A percentile compares a stretch with the other conserved stretches of the same genome.
These are phyloP conservation scores for Kodamaea sagamina DNA, from an alignment of 805 yeast genomes.

Conservation along the genomic window DNA sequence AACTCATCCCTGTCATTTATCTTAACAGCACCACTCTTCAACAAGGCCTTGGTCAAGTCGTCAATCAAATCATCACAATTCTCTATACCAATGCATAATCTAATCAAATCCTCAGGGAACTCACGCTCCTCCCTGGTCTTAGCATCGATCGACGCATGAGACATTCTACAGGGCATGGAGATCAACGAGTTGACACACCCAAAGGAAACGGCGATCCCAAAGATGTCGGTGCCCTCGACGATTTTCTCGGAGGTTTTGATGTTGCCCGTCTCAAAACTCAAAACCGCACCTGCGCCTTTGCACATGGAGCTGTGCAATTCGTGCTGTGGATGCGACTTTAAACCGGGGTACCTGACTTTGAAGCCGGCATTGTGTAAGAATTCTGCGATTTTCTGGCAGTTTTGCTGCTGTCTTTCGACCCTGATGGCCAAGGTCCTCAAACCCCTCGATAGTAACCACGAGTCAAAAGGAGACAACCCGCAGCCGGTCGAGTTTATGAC, in stretches of 20 bases:
- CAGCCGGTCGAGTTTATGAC: slow-evolving; percentile 89
- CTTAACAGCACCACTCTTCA: slow-evolving; percentile 60
- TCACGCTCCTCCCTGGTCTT: slow-evolving; percentile 83
- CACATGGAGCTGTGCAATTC: slow-evolving; percentile 76
- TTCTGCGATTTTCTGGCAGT: slow-evolving; percentile 73
- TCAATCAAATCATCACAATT: slow-evolving; percentile 73
- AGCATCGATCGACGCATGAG: slow-evolving; percentile 94
- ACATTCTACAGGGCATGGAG: slow-evolving; percentile 93
- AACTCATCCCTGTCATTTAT: slow-evolving; percentile 43
- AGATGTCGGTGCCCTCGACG: slow-evolving; percentile 73
- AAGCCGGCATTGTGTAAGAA: slow-evolving; percentile 70
- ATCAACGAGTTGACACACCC: slow-evolving; percentile 93
- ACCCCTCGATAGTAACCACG: slow-evolving; percentile 87
- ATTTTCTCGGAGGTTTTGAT: slow-evolving; percentile 65
- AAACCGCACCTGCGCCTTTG: slow-evolving; percentile 85
- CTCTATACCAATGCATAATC: slow-evolving; percentile 92
- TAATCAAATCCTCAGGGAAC: slow-evolving; percentile 87
- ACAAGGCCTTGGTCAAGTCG: slow-evolving; percentile 75
- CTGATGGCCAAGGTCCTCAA: slow-evolving; percentile 85
- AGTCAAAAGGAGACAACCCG: slow-evolving; percentile 90
- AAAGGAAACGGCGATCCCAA: slow-evolving; percentile 88
- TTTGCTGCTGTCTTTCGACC: slow-evolving; percentile 78
- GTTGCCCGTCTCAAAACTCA: slow-evolving; percentile 85
- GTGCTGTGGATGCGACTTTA: slow-evolving; percentile 77
- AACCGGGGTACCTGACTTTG: slow-evolving; percentile 84